These are phyloP conservation scores for Monilinia fructigena DNA, from an alignment of 2,329 filamentous ascomycete genomes.

Conservation along the genomic window DNA sequence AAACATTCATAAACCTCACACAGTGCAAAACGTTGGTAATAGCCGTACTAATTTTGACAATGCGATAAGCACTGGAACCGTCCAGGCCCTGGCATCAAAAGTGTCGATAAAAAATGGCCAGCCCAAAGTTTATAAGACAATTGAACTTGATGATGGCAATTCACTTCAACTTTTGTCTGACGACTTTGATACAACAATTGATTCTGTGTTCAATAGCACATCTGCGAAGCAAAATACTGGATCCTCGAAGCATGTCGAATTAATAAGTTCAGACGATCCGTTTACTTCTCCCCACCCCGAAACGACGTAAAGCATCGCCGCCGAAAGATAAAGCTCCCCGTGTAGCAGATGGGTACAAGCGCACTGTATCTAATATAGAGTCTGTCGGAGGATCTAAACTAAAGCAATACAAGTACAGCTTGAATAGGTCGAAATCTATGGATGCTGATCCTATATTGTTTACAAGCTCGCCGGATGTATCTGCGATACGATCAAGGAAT, in stretches of 20 bases:
- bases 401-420: conserved; percentile 30
- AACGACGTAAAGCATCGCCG: conserved; percentile 8
- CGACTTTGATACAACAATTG: conserved; percentile 46
- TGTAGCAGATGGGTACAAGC: conserved; percentile 26
- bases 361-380: conserved; percentile 41
- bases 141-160: conserved; percentile 7
- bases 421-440: conserved; percentile 41
- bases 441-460: conserved; percentile 33
- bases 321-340: conserved; percentile 15
- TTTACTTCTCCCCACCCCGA: conserved; percentile 25
- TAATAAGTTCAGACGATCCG: conserved; percentile 40
- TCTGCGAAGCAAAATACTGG: not conserved
- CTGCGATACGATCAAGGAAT: conserved; percentile 26
- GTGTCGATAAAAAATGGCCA: not conserved
- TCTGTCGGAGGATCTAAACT: conserved; percentile 36
- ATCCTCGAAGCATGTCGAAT: not conserved
- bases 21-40: not conserved
- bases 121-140: not conserved
- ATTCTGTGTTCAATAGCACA: not conserved
- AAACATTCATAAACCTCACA: not conserved
- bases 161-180: conserved; percentile 18
- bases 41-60: conserved; percentile 1
- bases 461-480: conserved; percentile 38
- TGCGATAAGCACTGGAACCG: not conserved
- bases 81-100: not conserved